Evolutionary conservation across 1,139 yeast species (phyloP).

Genomic region (Yamadazyma diddensiae): DNA sequence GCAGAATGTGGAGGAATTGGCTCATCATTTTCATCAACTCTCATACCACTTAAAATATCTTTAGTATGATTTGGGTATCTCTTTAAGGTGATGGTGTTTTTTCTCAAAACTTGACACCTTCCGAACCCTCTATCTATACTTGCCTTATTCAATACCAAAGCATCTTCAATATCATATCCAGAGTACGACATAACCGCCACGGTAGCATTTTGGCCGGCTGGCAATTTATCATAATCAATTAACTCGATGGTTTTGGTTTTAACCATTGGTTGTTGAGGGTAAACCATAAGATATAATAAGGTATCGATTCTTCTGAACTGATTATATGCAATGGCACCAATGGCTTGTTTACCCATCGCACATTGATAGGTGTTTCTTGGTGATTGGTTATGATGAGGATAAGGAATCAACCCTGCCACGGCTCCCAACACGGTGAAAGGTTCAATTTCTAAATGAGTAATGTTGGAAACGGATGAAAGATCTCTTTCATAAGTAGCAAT

Average conservation of each 20-base stretch:
- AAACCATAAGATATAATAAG: constrained; percentile 87
- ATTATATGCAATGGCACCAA: constrained; percentile 97
- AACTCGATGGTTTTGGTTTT: constrained; percentile 95
- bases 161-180: constrained; percentile 99
- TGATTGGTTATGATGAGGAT: constrained; percentile 98
- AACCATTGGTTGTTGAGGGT: constrained; percentile 99
- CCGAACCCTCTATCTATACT: constrained; percentile 97
- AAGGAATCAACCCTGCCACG: constrained; percentile 98
- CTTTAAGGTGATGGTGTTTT: constrained; percentile 84
- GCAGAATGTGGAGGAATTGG: constrained; percentile 86
- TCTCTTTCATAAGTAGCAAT: constrained; percentile 84
- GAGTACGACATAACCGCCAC: constrained; percentile 99
- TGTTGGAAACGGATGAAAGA: constrained; percentile 26
- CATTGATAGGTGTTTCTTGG: constrained; percentile 99
- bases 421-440: constrained; percentile 97
- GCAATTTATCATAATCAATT: constrained; percentile 91
- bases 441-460: constrained; percentile 93
- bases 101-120: constrained; percentile 94
- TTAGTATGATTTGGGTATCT: constrained; percentile 92
- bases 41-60: constrained; percentile 88
- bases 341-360: constrained; percentile 99
- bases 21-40: constrained; percentile 74
- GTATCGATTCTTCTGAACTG: constrained; percentile 97
- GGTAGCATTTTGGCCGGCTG: constrained; percentile 98
- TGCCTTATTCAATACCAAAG: constrained; percentile 87